phyloP scores from a whole-genome alignment of 192 early-diverging fungal genomes.

The Gonapodya sp. region DNA sequence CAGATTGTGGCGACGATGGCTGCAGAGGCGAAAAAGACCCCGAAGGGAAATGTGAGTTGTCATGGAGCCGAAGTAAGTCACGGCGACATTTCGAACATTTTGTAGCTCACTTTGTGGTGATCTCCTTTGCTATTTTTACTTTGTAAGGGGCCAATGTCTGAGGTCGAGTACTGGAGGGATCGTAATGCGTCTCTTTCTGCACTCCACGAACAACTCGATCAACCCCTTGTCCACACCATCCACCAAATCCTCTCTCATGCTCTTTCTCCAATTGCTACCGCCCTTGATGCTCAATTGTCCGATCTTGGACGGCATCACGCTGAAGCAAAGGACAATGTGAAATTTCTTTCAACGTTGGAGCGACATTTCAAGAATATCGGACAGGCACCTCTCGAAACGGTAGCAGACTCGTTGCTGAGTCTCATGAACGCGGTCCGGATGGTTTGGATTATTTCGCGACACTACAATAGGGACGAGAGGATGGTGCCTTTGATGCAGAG shows the following conservation, averaged over 20 bases:
- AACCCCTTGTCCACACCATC: conserved; percentile 45
- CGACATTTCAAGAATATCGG: conserved; percentile 54
- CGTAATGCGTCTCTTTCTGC: conserved; percentile 41
- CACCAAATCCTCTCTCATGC: conserved; percentile 28
- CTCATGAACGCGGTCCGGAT: conserved; percentile 53
- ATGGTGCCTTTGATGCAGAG: conserved; percentile 55
- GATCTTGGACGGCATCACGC: conserved; percentile 51
- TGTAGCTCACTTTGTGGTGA: conserved; percentile 5
- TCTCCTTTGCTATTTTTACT: not conserved
- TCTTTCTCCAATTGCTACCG: conserved; percentile 27
- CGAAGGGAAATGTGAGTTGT: conserved; percentile 31
- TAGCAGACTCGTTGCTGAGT: conserved; percentile 43
- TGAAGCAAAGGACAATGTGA: conserved; percentile 57
- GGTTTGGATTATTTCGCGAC: conserved; percentile 60
- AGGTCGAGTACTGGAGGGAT: conserved; percentile 56
- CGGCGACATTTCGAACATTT: no score
- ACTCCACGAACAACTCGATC: conserved; percentile 47
- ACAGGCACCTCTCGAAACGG: conserved; percentile 35
- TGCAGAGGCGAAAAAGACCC: conserved; percentile 38
- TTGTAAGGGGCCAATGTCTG: conserved; percentile 39
- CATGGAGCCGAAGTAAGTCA: not conserved
- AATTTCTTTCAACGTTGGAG: conserved; percentile 52
- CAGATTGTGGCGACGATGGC: conserved; percentile 34
- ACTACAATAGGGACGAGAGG: conserved; percentile 55
- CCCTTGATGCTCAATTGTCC: conserved; percentile 42